Base-by-base conservation (phyloP, 805 yeast species). In the Jamesozyma gamospora region DNA sequence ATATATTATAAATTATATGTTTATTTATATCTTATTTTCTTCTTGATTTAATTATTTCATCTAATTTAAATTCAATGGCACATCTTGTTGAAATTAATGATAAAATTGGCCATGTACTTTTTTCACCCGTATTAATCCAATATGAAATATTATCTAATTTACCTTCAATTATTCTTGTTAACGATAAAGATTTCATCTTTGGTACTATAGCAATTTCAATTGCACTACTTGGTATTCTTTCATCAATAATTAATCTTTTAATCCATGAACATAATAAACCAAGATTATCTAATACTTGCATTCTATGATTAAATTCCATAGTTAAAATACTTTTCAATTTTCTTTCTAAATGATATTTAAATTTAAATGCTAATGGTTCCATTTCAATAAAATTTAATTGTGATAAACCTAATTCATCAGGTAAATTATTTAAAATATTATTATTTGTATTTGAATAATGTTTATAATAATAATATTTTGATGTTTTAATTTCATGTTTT, bases 151-250 rank as follows among this genome's bases (percentile, higher is more conserved):
- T 87, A 42, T 76, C 81, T 53, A 80, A 71, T 50, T 79, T 79
- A 3, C 83, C 80, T 54, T 86, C 95, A 52, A 86, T 74, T 0
- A 87, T 79, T 48, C 86, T 67, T 33, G 86, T 79, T 44, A 85
- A 74, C 48, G 86, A 66, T 36, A 87, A 63, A 28, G 85, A 77
- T 40, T 81, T 69, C 36, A 87, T 64, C 53, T 81, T 90, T 0
- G 97, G 97, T 4, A 90, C 96, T 31, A 92, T 81, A 0, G 95
- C 84, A 14, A 90, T 77, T 52, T 90, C 96, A 41, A 85, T 75
- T 7, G 87, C 76, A 25, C 82, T 74, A 44, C 77, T 71, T 1
- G 94, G 88, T 1, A 88, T 79, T 50, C 80, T 80, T 55, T 90
- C 97, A 60, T 90, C 96, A 37, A 87, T 79, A 27, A 90, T 79